These are phyloP conservation scores for Ceratocystiopsis minuta DNA, from an alignment of 2,329 filamentous ascomycete species.

Conservation along the genomic window DNA sequence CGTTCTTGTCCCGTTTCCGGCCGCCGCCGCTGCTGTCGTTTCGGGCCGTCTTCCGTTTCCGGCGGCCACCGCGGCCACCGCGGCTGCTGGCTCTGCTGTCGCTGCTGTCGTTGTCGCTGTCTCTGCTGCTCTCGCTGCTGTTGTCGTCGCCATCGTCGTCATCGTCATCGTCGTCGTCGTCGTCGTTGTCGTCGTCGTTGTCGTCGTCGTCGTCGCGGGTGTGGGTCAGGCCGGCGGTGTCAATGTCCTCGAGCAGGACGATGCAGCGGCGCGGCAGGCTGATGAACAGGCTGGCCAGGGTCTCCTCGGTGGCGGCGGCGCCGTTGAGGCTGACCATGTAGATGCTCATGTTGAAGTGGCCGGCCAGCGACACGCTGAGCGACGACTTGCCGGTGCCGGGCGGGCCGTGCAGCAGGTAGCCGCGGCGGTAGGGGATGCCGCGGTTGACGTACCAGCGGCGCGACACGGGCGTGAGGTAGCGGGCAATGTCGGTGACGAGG, in stretches of 20 bases:
- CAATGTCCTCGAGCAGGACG: constrained; percentile 60
- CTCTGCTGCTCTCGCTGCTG: constrained; percentile 4
- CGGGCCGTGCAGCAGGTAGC: constrained; percentile 66
- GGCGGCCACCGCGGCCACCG: too few species aligned
- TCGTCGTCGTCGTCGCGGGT: constrained; percentile 23
- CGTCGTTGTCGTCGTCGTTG: constrained; percentile 6
- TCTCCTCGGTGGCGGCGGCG: constrained; percentile 44
- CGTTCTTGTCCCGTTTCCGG: constrained; percentile 8
- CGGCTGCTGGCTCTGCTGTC: constrained; percentile 7
- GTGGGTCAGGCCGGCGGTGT: constrained; percentile 51
- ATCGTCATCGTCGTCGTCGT: constrained; percentile 4
- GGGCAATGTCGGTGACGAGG: constrained; percentile 40
- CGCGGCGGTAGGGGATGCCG: constrained; percentile 70
- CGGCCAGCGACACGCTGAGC: constrained; percentile 50
- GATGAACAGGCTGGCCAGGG: constrained; percentile 43
- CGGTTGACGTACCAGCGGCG: constrained; percentile 67
- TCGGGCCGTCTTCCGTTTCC: too few species aligned
- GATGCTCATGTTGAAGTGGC: constrained; percentile 50
- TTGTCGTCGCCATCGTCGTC: constrained; percentile 8
- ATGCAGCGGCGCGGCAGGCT: constrained; percentile 52
- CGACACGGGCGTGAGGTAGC: constrained; percentile 44
- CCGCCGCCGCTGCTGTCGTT: background rate
- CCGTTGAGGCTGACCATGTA: constrained; percentile 56
- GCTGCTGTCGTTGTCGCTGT: constrained; percentile 1
- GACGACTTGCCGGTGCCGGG: constrained; percentile 68